Conservation (phyloP, 805 yeast genomes). For the Scheffersomyces coipomensis region DNA sequence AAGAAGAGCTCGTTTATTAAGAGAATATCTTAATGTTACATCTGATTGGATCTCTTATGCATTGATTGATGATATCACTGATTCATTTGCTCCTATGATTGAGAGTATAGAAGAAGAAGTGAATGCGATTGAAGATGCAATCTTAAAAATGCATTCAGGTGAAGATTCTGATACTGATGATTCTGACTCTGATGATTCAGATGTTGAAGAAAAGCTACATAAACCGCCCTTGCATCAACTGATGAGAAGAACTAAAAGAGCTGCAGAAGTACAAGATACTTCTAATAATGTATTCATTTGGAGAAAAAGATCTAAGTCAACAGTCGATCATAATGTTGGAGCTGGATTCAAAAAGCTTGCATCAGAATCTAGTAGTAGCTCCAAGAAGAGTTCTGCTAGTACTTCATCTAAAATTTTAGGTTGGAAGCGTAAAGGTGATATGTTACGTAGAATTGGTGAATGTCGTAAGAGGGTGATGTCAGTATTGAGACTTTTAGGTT, state of each 20-base stretch:
- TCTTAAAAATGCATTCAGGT: conserved; percentile 80
- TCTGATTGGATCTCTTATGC: conserved; percentile 99
- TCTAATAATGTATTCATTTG: conserved; percentile 24
- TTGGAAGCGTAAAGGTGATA: conserved; percentile 92
- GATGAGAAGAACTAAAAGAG: conserved; percentile 6
- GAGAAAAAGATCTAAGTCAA: conserved; percentile 35
- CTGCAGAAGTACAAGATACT: background rate
- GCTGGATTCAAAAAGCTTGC: conserved; percentile 8
- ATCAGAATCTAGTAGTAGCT: conserved; percentile 7
- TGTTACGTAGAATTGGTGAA: conserved; percentile 93
- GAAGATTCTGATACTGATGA: conserved; percentile 46
- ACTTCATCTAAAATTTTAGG: conserved; percentile 49
- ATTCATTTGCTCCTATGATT: conserved; percentile 96
- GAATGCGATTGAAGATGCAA: conserved; percentile 89
- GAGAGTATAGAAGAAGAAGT: conserved; percentile 94
- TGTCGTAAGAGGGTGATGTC: conserved; percentile 94
- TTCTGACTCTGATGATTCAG: conserved; percentile 28
- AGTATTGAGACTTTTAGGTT: conserved; percentile 75
- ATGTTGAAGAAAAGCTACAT: conserved; percentile 21
- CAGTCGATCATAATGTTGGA: conserved; percentile 26
- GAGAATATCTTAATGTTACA: conserved; percentile 85
- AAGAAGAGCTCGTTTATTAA: conserved; percentile 81
- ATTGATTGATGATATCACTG: conserved; percentile 92
- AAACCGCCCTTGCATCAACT: conserved; percentile 13
- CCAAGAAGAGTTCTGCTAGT: conserved; percentile 25